Evolutionary conservation across 129 eudicot species (phyloP).

Genomic region (Saussurea involucrata): DNA sequence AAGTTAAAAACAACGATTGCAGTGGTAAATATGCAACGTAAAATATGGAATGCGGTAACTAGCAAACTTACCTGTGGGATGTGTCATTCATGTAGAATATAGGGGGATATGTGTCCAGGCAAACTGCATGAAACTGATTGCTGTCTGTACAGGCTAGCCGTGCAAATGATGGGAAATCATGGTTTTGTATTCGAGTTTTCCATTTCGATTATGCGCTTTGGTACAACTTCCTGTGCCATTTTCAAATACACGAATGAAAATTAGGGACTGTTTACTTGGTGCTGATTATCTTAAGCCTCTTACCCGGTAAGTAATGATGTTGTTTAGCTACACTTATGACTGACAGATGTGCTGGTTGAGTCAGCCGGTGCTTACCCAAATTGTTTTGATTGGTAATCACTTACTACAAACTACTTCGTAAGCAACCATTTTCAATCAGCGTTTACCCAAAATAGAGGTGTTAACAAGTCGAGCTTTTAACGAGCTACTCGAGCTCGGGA

Average conservation of each 20-base stretch:
- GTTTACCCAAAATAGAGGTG: too few species aligned
- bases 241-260: neutral
- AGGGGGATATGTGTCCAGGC: constrained; percentile 91
- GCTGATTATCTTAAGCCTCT: too few species aligned
- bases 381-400: too few species aligned
- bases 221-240: constrained; percentile 77
- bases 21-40: neutral
- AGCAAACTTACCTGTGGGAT: constrained; percentile 73
- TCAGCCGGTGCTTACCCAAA: too few species aligned
- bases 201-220: constrained; percentile 77
- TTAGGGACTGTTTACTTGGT: neutral
- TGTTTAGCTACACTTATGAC: too few species aligned
- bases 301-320: too few species aligned
- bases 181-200: constrained; percentile 78
- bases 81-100: constrained; percentile 97
- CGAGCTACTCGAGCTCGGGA: too few species aligned
- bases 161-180: constrained; percentile 84
- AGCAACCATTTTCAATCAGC: too few species aligned
- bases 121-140: constrained; percentile 96
- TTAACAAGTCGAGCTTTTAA: too few species aligned
- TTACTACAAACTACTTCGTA: too few species aligned
- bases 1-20: neutral
- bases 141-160: constrained; percentile 84
- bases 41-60: neutral
- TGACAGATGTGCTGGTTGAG: too few species aligned